A percentile compares a stretch with the other conserved stretches of the same genome.
These are phyloP conservation scores for Rhododendron williamsianum DNA, from an alignment of 148 eudicot genomes.

Conservation along the genomic window DNA sequence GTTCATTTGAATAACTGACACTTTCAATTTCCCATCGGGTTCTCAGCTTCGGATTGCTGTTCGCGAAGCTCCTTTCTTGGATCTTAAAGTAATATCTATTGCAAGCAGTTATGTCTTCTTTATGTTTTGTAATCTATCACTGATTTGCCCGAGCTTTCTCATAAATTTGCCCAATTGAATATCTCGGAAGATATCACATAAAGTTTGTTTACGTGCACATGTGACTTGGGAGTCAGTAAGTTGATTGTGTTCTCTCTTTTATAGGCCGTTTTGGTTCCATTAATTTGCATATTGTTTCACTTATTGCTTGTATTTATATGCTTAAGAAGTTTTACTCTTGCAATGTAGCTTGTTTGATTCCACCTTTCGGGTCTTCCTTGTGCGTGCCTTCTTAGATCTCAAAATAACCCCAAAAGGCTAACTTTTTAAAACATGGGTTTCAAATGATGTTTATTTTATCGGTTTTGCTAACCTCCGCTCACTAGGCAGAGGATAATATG, in stretches of 20 bases:
- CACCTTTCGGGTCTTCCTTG: neutral
- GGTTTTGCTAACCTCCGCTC: too few species aligned
- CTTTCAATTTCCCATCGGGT: neutral
- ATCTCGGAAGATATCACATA: neutral
- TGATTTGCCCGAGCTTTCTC: neutral
- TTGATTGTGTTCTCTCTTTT: neutral
- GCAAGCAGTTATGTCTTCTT: too few species aligned
- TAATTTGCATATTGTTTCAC: neutral
- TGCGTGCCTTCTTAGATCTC: neutral
- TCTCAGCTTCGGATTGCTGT: neutral
- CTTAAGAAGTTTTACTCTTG: neutral
- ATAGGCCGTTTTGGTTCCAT: neutral
- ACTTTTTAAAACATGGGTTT: neutral
- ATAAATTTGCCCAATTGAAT: neutral
- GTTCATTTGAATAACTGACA: neutral
- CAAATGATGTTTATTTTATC: neutral
- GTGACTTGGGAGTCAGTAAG: neutral
- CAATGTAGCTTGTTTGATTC: neutral
- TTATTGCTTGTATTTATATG: neutral
- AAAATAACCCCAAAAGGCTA: neutral
- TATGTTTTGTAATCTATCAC: neutral
- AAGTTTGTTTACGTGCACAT: neutral
- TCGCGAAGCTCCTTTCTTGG: neutral
- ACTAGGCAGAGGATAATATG: too few species aligned
- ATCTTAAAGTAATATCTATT: neutral